These are phyloP conservation scores for Sphaerostilbella broomeana DNA, from an alignment of 2,329 filamentous ascomycete genomes.

Conservation along the genomic window DNA sequence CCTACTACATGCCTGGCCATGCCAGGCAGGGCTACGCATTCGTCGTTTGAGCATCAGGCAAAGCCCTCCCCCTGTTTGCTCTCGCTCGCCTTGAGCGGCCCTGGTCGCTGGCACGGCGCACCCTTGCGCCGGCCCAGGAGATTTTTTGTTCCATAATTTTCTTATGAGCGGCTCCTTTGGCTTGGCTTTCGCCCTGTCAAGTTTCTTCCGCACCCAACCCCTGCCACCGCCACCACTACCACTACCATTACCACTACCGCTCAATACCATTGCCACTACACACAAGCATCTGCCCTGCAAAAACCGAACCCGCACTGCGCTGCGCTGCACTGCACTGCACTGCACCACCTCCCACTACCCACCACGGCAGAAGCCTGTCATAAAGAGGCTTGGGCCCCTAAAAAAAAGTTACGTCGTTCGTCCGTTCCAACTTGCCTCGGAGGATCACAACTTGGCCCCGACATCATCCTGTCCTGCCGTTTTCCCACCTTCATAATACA, in stretches of 20 bases:
- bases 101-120: slow-evolving; percentile 14
- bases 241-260: no score
- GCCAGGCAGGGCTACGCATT: no score
- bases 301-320: slow-evolving; percentile 1
- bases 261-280: no score
- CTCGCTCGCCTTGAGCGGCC: slow-evolving; percentile 10
- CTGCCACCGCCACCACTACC: no score
- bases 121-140: slow-evolving; percentile 16
- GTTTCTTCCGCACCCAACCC: no score
- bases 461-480: slow-evolving; percentile 8
- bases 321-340: slow-evolving; percentile 5
- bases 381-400: slow-evolving; percentile 18
- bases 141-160: slow-evolving; percentile 14
- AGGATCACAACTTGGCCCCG: slow-evolving; percentile 12
- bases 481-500: slow-evolving; percentile 6
- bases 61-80: slow-evolving; percentile 14
- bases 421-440: slow-evolving; percentile 11
- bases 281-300: slow-evolving; percentile 4
- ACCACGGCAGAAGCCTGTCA: slow-evolving; percentile 7
- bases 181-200: neutral
- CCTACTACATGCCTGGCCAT: no score
- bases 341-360: slow-evolving; percentile 7
- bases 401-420: slow-evolving; percentile 17
- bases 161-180: slow-evolving; percentile 1
- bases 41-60: neutral